Conservation (phyloP, 139 green algal genomes). For the Coelastrella sp. region DNA sequence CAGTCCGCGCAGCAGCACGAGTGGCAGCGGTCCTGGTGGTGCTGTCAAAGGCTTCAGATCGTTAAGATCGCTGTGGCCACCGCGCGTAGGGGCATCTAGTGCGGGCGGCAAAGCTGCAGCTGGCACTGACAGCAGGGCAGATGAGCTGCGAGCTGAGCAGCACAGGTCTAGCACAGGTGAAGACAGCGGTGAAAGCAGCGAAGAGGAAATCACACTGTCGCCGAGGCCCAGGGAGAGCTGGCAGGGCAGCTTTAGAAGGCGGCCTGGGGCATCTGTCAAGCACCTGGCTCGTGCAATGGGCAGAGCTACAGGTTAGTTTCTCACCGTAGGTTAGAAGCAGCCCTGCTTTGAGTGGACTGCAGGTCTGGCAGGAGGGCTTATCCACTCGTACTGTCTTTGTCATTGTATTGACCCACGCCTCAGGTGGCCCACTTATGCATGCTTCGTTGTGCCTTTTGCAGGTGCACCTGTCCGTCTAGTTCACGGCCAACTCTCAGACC, state of each 20-base stretch:
- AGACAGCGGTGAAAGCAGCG: neutral
- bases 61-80: neutral
- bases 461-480: slow-evolving; percentile 23
- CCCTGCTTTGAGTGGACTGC: neutral
- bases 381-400: neutral
- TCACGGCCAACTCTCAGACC: slow-evolving; percentile 34
- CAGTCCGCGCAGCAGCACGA: neutral
- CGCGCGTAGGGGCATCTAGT: neutral
- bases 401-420: neutral
- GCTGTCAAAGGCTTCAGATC: neutral
- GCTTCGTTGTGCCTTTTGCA: slow-evolving; percentile 2
- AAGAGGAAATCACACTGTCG: neutral
- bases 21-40: neutral
- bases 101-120: neutral
- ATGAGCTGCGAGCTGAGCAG: neutral
- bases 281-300: slow-evolving; percentile 19
- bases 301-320: slow-evolving; percentile 23
- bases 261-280: slow-evolving; percentile 12
- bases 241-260: slow-evolving; percentile 10
- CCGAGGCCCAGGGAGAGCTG: neutral
- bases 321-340: neutral
- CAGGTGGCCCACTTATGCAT: neutral
- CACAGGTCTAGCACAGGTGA: neutral
- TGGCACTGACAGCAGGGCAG: neutral
- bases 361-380: neutral